A percentile compares a stretch with the other conserved stretches of the same genome.
Evolutionary conservation across 2,329 filamentous ascomycete species (phyloP).

Genomic region (Gyromitra esculenta): DNA sequence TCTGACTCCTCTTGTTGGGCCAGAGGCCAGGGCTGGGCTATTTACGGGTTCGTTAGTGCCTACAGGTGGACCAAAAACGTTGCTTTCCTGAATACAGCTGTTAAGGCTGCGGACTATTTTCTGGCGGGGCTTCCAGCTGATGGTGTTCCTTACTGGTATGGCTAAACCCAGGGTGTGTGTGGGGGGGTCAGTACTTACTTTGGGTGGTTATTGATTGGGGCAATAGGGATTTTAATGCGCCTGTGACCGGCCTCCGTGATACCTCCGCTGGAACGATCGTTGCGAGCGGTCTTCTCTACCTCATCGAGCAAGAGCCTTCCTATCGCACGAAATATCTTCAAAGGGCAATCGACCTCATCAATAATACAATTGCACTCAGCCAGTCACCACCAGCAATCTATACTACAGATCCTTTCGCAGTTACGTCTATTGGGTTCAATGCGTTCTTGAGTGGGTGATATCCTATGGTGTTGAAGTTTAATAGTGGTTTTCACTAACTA

Average conservation of each 20-base stretch:
- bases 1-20: constrained; percentile 63
- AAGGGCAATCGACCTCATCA: constrained; percentile 56
- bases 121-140: constrained; percentile 61
- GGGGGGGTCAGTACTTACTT: neutral
- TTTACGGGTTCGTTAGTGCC: constrained; percentile 64
- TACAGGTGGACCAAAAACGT: constrained; percentile 64
- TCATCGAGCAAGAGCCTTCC: constrained; percentile 59
- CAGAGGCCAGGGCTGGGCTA: constrained; percentile 65
- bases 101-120: constrained; percentile 64
- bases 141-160: constrained; percentile 63
- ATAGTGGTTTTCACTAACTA: neutral
- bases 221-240: constrained; percentile 64
- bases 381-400: constrained; percentile 28
- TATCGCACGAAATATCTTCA: constrained; percentile 58
- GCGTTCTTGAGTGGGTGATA: constrained; percentile 39
- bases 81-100: constrained; percentile 63
- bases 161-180: neutral
- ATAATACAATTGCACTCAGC: constrained; percentile 50
- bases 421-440: constrained; percentile 48
- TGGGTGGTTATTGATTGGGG: neutral
- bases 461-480: neutral
- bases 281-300: constrained; percentile 57
- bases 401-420: constrained; percentile 41
- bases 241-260: constrained; percentile 60
- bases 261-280: constrained; percentile 60